A percentile compares a stretch with the other conserved stretches of the same genome.
Evolutionary conservation across 78 protist genomes (phyloP).

Genomic region (Tieghemostelium lacteum): DNA sequence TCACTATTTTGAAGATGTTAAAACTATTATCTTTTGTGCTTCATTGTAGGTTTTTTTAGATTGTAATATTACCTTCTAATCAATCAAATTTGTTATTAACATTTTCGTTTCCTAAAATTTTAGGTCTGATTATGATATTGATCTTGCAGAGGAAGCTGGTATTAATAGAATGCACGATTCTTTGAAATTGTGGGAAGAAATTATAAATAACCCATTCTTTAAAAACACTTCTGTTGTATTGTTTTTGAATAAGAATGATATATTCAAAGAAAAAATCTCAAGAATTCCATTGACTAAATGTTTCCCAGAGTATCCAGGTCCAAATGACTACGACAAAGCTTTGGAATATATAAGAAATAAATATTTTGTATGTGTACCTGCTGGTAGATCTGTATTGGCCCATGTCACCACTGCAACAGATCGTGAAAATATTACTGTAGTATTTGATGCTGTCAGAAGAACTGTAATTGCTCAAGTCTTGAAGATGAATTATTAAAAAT

Average conservation of each 20-base stretch:
- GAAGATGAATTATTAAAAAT: conserved; percentile 27
- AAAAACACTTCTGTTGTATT: conserved; percentile 90
- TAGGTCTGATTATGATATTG: conserved; percentile 88
- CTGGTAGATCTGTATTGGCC: conserved; percentile 49
- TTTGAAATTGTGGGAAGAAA: conserved; percentile 86
- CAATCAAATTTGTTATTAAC: conserved; percentile 10
- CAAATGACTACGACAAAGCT: conserved; percentile 52
- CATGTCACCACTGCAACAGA: conserved; percentile 94
- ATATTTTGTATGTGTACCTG: conserved; percentile 77
- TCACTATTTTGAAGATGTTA: conserved; percentile 95
- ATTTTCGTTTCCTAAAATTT: neutral
- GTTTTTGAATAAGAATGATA: conserved; percentile 95
- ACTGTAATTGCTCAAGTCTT: conserved; percentile 58
- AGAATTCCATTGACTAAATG: conserved; percentile 59
- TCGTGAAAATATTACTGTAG: conserved; percentile 89
- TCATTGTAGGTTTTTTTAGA: no score
- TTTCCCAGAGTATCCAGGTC: conserved; percentile 91
- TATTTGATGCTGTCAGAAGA: conserved; percentile 90
- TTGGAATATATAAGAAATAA: conserved; percentile 33
- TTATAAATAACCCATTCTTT: conserved; percentile 92
- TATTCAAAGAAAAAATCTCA: conserved; percentile 89
- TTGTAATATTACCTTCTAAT: neutral
- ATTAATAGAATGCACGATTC: conserved; percentile 94
- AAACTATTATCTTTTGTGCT: conserved; percentile 92
- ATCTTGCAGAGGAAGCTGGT: conserved; percentile 84